phyloP scores from a whole-genome alignment of 164 flowering plant genomes.

The Piper longum region DNA sequence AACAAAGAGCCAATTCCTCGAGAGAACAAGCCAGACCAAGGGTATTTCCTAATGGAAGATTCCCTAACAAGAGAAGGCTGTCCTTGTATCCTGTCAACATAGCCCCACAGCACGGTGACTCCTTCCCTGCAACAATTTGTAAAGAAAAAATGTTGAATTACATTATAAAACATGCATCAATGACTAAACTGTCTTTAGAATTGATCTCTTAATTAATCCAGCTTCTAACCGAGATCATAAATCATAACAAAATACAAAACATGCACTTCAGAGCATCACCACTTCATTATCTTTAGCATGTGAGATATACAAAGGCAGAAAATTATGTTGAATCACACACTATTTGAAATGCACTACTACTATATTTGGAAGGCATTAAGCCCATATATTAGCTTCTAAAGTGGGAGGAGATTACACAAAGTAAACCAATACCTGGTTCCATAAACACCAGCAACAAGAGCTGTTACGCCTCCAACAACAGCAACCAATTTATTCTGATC shows the following conservation, averaged over 20 bases:
- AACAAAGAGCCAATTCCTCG: conserved; percentile 41
- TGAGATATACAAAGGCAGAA: not conserved
- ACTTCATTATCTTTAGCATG: not conserved
- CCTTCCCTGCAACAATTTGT: conserved; percentile 66
- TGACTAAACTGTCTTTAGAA: too few species aligned
- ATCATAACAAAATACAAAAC: not conserved
- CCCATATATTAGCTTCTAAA: too few species aligned
- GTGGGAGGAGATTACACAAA: too few species aligned
- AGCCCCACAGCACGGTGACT: conserved; percentile 83
- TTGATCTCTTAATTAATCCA: too few species aligned
- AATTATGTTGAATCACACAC: not conserved
- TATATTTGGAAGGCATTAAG: too few species aligned
- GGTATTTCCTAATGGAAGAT: conserved; percentile 86
- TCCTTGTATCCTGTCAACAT: conserved; percentile 90
- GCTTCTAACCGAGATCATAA: not conserved
- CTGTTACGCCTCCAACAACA: conserved; percentile 91
- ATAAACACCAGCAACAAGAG: conserved; percentile 94
- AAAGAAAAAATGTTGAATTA: not conserved
- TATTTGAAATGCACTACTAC: too few species aligned
- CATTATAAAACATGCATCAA: not conserved
- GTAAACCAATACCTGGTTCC: conserved; percentile 55
- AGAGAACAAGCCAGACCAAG: conserved; percentile 76
- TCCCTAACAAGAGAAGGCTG: conserved; percentile 96
- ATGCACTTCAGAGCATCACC: not conserved
- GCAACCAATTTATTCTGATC: conserved; percentile 90